These are phyloP conservation scores for Stachybotrys chartarum DNA, from an alignment of 2,329 filamentous ascomycete genomes.

Conservation along the genomic window DNA sequence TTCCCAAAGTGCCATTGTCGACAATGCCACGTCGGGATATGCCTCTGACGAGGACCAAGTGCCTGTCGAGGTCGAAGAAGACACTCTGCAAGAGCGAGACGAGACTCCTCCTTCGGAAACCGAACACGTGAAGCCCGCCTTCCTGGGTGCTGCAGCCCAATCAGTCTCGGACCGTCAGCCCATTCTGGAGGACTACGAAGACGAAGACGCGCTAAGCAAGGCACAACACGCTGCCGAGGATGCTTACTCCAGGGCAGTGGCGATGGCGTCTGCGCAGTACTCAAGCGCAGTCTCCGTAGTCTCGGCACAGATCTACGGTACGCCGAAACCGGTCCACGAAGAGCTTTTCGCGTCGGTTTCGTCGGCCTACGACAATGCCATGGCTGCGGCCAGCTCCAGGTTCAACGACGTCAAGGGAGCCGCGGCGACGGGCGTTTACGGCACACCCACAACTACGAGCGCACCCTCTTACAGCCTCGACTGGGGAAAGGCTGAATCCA, in stretches of 20 bases:
- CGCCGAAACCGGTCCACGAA: constrained; percentile 61
- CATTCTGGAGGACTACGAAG: constrained; percentile 42
- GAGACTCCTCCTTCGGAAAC: constrained; percentile 18
- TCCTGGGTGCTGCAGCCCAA: constrained; percentile 45
- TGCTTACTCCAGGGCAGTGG: constrained; percentile 59
- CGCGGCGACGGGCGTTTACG: constrained; percentile 42
- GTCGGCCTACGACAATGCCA: constrained; percentile 58
- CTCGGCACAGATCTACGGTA: constrained; percentile 60
- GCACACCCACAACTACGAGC: constrained; percentile 35
- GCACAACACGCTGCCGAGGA: constrained; percentile 40
- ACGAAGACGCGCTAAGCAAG: constrained; percentile 27
- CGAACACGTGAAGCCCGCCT: constrained; percentile 34
- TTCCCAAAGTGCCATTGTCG: constrained; percentile 13
- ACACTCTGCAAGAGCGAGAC: constrained; percentile 11
- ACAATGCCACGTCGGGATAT: constrained; percentile 19
- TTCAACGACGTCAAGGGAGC: constrained; percentile 48
- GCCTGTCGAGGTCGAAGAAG: constrained; percentile 17
- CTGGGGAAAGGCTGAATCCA: constrained; percentile 48
- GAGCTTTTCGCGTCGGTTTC: constrained; percentile 63
- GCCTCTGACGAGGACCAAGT: constrained; percentile 14
- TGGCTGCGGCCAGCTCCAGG: constrained; percentile 53
- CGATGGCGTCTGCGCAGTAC: constrained; percentile 61
- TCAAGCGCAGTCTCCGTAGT: constrained; percentile 59
- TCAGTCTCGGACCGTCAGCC: constrained; percentile 38
- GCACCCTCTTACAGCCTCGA: constrained; percentile 31